Base-by-base conservation (phyloP, 257 asterid species). In the Gardenia jasminoides region DNA sequence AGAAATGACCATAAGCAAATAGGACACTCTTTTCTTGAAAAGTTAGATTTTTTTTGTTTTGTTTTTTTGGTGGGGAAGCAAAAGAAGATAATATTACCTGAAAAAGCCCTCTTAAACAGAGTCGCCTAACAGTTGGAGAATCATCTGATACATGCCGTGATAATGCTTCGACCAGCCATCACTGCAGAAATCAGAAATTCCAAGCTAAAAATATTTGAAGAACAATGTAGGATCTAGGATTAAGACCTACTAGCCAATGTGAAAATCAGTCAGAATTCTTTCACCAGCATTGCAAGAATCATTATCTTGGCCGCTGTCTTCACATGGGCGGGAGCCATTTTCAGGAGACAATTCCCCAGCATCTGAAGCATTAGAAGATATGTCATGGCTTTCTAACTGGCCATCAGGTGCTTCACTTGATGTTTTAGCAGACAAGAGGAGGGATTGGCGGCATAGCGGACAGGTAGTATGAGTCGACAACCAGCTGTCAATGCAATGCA, bases 81-180 rank as follows among this genome's bases (percentile, higher is more conserved):
- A 30, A 68, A 47, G 58, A 61, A 72, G 10, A 58, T 52, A 80
- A 81, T 41, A 16, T 33, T 83, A 93, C 99, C 98, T 96, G 99
- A 82, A 96, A 98, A 84, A 93, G 99, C 59, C 97, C 98, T 85
- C 96, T 92, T 82, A 96, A 80, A 89, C 98, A 93, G 80, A 96
- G 96, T 82, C 98, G 96, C 87, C 97, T 92, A 74, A 92, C 99
- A 67, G 91, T 91, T 46, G 98, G 97, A 84, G 98, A 93, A 77
- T 90, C 99, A 82, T 93, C 98, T 58, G 98, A 90, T 82, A 91
- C 97, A 85, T 96, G 97, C 62, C 96, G 92, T 77, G 94, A 93
- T 82, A 96, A 85, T 82, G 93, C 91, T 87, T 96, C 97, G 76
- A 96, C 98, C 95, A 96, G 80, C 91, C 87, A 80, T 88, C 97